A percentile compares a stretch with the other conserved stretches of the same genome.
Evolutionary conservation across 2,329 filamentous ascomycete genomes (phyloP).

Genomic region (Fusarium lateritium): DNA sequence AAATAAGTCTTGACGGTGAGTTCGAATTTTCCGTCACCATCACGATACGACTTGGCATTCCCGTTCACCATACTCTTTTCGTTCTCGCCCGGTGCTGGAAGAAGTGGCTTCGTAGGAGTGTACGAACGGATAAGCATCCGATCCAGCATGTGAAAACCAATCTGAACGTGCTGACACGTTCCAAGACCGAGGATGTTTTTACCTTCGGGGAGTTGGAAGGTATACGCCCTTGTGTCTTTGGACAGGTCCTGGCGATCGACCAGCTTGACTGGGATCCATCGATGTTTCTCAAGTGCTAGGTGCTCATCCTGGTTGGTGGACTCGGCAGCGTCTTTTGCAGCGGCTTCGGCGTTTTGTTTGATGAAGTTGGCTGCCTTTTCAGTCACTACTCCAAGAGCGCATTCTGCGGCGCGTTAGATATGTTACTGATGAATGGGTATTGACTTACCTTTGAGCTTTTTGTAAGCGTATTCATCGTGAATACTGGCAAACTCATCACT

Average conservation of each 20-base stretch:
- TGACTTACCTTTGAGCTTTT: conserved; percentile 60
- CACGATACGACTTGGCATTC: conserved; percentile 7
- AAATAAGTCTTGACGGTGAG: conserved; percentile 68
- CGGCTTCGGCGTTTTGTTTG: conserved; percentile 58
- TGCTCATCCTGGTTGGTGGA: conserved; percentile 42
- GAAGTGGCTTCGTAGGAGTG: conserved; percentile 64
- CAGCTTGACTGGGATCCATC: conserved; percentile 63
- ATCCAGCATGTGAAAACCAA: conserved; percentile 67
- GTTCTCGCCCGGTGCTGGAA: conserved; percentile 37
- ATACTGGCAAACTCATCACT: conserved; percentile 65
- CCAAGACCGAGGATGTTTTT: conserved; percentile 61
- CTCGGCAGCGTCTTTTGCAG: conserved; percentile 56
- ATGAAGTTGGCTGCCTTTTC: conserved; percentile 64
- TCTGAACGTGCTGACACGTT: conserved; percentile 67
- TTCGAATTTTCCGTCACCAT: conserved; percentile 63
- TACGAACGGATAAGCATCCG: conserved; percentile 66
- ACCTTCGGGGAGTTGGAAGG: conserved; percentile 59
- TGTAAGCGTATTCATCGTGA: conserved; percentile 65
- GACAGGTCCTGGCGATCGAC: conserved; percentile 56
- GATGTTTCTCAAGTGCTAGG: conserved; percentile 58
- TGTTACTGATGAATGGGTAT: conserved; percentile 26
- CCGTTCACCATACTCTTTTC: background rate
- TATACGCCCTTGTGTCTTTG: conserved; percentile 59
- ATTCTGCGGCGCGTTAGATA: conserved; percentile 53
- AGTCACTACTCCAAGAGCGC: conserved; percentile 63